Percentiles rank a stretch among this genome's conserved stretches.
Evolutionary conservation across 106 monocot species (phyloP).

Genomic region (Iris macrosiphon): DNA sequence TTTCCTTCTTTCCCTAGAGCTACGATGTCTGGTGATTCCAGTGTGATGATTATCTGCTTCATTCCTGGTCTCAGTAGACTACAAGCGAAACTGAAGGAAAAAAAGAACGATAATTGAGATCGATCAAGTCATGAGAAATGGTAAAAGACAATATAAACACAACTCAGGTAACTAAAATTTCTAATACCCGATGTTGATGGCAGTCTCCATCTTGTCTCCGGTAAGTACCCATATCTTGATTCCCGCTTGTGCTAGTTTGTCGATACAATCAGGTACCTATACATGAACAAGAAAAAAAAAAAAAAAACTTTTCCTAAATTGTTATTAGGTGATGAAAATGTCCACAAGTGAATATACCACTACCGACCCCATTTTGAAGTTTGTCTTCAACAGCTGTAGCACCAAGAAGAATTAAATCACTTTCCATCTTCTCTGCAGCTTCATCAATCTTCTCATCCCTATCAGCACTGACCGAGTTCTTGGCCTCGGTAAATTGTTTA

Average conservation of each 20-base stretch:
- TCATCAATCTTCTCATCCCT: conserved; percentile 82
- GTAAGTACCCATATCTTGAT: conserved; percentile 97
- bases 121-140: neutral
- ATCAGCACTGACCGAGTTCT: conserved; percentile 70
- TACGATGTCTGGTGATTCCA: conserved; percentile 64
- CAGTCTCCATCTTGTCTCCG: conserved; percentile 98
- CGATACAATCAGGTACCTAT: conserved; percentile 97
- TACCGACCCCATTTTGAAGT: conserved; percentile 83
- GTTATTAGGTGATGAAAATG: neutral
- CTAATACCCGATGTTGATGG: conserved; percentile 94
- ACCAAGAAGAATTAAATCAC: conserved; percentile 80
- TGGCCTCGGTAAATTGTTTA: conserved; percentile 48
- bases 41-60: conserved; percentile 77
- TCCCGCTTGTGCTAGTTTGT: conserved; percentile 94
- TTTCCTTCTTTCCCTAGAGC: conserved; percentile 68
- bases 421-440: conserved; percentile 67
- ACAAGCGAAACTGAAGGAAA: conserved; percentile 65
- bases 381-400: conserved; percentile 97
- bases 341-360: neutral
- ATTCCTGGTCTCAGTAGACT: conserved; percentile 92
- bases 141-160: neutral
- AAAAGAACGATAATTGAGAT: neutral
- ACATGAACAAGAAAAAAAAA: neutral
- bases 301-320: neutral
- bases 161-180: neutral